Conservation (phyloP, 192 early-diverging fungal species). For the Gonapodya sp. region DNA sequence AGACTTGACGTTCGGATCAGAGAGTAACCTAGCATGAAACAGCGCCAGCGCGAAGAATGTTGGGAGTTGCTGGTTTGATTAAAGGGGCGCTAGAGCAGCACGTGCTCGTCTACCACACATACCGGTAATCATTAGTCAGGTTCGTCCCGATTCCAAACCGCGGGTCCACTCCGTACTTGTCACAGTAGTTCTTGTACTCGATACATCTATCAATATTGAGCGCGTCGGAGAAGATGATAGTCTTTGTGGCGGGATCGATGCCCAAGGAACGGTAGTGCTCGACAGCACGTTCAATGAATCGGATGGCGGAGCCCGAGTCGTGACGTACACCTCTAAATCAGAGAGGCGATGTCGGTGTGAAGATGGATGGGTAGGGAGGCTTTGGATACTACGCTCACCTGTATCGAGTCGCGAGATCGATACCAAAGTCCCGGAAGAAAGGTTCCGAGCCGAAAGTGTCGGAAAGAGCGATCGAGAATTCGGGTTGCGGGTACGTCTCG, state of each 20-base stretch:
- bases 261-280: constrained; percentile 44
- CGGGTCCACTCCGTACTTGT: constrained; percentile 32
- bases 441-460: constrained; percentile 56
- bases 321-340: constrained; percentile 45
- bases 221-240: constrained; percentile 62
- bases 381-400: background rate
- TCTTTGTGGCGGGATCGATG: constrained; percentile 48
- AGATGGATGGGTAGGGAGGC: background rate
- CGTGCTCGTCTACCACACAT: background rate
- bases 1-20: constrained; percentile 21
- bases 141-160: constrained; percentile 66
- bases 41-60: background rate
- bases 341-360: background rate
- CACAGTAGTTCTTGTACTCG: constrained; percentile 32
- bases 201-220: constrained; percentile 42
- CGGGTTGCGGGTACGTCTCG: constrained; percentile 33
- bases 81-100: too few species aligned
- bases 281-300: constrained; percentile 45
- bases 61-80: background rate
- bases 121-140: constrained; percentile 60
- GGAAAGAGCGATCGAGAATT: constrained; percentile 55
- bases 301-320: constrained; percentile 59
- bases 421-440: constrained; percentile 55
- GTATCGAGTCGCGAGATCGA: constrained; percentile 35
- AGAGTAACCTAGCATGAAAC: constrained; percentile 10